Conservation (phyloP, 2,329 filamentous ascomycete genomes). For the Thielaviopsis punctulata region DNA sequence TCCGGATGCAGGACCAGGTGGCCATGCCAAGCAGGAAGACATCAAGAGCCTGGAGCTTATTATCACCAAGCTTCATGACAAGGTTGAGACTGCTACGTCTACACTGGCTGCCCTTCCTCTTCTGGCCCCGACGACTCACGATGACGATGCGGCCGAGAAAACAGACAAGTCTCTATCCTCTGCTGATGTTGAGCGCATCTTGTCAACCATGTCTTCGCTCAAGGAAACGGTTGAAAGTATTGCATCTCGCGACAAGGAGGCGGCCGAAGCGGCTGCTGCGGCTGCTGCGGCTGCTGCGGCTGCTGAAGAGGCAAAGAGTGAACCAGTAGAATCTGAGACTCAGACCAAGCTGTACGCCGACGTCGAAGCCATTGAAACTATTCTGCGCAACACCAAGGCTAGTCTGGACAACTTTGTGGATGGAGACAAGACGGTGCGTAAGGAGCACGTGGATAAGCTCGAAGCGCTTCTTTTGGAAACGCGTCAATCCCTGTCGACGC, state of each 20-base stretch:
- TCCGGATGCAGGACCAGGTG: constrained; percentile 19
- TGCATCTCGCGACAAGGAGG: constrained; percentile 18
- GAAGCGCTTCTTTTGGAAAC: constrained; percentile 54
- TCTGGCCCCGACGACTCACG: constrained; percentile 23
- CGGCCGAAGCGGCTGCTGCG: constrained; percentile 12
- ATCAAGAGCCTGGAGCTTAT: constrained; percentile 75
- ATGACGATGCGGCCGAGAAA: constrained; percentile 13
- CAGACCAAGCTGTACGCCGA: neutral
- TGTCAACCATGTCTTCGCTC: constrained; percentile 34
- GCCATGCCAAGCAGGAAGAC: constrained; percentile 48
- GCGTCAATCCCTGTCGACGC: constrained; percentile 50
- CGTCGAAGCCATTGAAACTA: constrained; percentile 75
- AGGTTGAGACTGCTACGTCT: constrained; percentile 43
- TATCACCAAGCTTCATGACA: constrained; percentile 65
- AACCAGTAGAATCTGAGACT: neutral
- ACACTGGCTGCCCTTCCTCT: constrained; percentile 28
- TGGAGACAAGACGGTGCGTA: constrained; percentile 50
- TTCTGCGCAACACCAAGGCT: constrained; percentile 76
- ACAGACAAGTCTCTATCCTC: constrained; percentile 23
- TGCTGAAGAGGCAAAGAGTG: constrained; percentile 15
- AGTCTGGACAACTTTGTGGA: constrained; percentile 69
- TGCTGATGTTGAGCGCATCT: constrained; percentile 38
- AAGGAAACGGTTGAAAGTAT: constrained; percentile 30
- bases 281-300: constrained; percentile 18
- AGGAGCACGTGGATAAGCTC: constrained; percentile 47